phyloP scores from a whole-genome alignment of 169 alveolate species.

The Plasmodium chabaudi region DNA sequence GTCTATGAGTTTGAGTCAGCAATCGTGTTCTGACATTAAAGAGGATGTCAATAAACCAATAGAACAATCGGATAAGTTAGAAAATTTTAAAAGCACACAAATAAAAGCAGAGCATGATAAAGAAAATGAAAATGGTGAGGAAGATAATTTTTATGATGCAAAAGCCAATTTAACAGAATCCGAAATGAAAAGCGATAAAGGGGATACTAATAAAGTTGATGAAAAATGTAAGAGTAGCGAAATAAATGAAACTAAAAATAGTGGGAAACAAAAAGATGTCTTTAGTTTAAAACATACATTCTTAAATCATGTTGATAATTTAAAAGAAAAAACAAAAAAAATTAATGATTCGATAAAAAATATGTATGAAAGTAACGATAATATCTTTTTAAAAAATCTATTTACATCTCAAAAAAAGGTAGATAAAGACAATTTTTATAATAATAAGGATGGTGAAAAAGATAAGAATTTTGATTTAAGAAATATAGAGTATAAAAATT shows the following conservation, averaged over 20 bases:
- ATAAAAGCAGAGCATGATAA: neutral
- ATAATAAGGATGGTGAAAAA: no score
- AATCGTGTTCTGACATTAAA: no score
- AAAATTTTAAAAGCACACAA: neutral
- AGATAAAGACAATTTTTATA: neutral
- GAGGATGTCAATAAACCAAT: neutral
- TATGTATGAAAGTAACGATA: slow-evolving; percentile 62
- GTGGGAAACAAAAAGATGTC: slow-evolving; percentile 7
- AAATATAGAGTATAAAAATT: slow-evolving; percentile 10
- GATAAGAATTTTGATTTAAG: neutral
- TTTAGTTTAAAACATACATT: slow-evolving; percentile 35
- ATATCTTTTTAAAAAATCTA: slow-evolving; percentile 45
- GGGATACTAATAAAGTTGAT: slow-evolving; percentile 3
- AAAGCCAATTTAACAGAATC: neutral
- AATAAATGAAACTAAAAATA: neutral
- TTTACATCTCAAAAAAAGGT: slow-evolving; percentile 16
- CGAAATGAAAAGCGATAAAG: neutral
- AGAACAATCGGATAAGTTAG: neutral
- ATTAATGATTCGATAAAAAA: slow-evolving; percentile 71
- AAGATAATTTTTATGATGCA: neutral
- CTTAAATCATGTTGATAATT: slow-evolving; percentile 66
- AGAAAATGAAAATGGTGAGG: neutral
- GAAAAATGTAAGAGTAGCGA: neutral
- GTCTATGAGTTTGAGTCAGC: neutral
- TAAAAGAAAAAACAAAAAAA: slow-evolving; percentile 49